Base-by-base conservation (phyloP, 2,329 filamentous ascomycete genomes). In the Pseudogymnoascus sp. region DNA sequence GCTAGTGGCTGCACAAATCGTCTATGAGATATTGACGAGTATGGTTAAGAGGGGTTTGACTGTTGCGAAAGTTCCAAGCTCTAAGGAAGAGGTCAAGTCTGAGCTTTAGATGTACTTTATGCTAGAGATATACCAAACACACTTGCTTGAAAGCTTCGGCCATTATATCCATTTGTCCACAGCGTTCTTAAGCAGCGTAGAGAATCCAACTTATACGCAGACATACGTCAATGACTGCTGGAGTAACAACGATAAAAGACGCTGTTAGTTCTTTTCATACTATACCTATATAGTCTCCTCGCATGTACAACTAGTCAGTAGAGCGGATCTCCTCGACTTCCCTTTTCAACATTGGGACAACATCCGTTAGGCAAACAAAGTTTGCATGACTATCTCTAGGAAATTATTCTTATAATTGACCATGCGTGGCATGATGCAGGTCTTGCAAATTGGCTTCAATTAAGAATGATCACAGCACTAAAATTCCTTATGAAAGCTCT, bases 11-110 rank as follows among this genome's bases (percentile, higher is more conserved):
- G 91, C 91, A 41, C 91, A 96, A 80, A 83, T 95, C 39, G 90
- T 85, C 0, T 96, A 88, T 73, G 92, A 96, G 78, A 82, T 96
- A n/a, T 74, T 96, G 72, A 95, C 87, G 39, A 90, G 81, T 64
- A 86, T 89, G 76, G 86, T 88, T 5, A 88, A 84, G 76, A 83
- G 75, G 69, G 82, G 78, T 5, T 75, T 76, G 49, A 25, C 49
- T 55, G 49, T 55, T 33, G 49, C 49, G 28, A 33, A 55, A 12
- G 49, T 55, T 19, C 7, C 25, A 33, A 55, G 49, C 49, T 33
- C 25, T 1, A 19, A 33, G 25, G 16, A 33, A 16, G n/a, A 19
- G 2, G 16, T 33, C 5, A 55, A 55, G 49, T 33, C 49, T 14
- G 49, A 55, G n/a, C 25, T 55, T 19, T 55, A 55, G 14, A 30